A percentile compares a stretch with the other conserved stretches of the same genome.
phyloP scores from a whole-genome alignment of 2,329 filamentous ascomycete species.

The Penicillium hordei region DNA sequence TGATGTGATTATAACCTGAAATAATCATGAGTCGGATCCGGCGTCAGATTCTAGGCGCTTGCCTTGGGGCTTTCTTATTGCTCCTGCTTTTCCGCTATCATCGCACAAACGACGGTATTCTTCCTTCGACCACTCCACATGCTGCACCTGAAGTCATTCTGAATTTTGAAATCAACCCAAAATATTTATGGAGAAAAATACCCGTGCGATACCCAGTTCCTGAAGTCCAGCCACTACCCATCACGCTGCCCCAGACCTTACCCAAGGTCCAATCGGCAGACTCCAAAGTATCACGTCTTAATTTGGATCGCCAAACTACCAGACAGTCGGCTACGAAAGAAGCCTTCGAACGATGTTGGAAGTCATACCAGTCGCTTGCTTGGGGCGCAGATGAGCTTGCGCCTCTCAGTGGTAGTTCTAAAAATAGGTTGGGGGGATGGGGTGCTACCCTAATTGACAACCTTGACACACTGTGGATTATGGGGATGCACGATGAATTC shows the following conservation, averaged over 20 bases:
- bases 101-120: constrained; percentile 33
- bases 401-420: constrained; percentile 64
- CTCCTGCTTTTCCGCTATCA: constrained; percentile 33
- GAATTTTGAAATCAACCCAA: not conserved
- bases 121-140: not conserved
- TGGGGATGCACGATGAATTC: constrained; percentile 72
- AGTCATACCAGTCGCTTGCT: constrained; percentile 72
- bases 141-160: not conserved
- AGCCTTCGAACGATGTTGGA: constrained; percentile 74
- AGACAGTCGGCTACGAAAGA: constrained; percentile 59
- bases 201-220: constrained; percentile 13
- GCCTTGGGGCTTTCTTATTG: constrained; percentile 10
- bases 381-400: constrained; percentile 82
- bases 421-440: constrained; percentile 83
- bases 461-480: constrained; percentile 81
- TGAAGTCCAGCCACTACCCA: constrained; percentile 3
- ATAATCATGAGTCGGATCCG: constrained; percentile 15
- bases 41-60: constrained; percentile 15
- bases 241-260: not conserved
- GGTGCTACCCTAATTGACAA: constrained; percentile 79
- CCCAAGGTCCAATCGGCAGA: constrained; percentile 9
- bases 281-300: constrained; percentile 3
- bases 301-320: constrained; percentile 3
- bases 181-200: constrained; percentile 11
- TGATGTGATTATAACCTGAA: not conserved